Conservation (phyloP, 202 grass and related monocot genomes). For the Saccharum hybrid region DNA sequence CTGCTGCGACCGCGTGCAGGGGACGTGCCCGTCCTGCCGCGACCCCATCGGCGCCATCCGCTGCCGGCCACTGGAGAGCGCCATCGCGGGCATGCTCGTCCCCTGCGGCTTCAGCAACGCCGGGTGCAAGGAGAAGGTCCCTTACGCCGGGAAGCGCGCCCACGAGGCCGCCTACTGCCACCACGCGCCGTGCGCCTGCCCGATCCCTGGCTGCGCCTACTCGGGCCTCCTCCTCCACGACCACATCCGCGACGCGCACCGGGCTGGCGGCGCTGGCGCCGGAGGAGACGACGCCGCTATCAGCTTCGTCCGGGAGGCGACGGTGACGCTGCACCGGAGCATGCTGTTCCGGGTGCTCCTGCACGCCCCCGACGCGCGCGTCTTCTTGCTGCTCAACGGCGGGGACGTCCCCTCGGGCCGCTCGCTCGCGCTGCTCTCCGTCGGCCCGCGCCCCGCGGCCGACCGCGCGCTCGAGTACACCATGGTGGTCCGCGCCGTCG, state of each 20-base stretch:
- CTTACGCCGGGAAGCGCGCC: neutral
- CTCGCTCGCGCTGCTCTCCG: neutral
- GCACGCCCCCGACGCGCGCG: neutral
- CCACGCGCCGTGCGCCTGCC: neutral
- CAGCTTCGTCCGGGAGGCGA: neutral
- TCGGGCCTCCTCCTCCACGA: neutral
- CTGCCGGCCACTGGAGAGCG: neutral
- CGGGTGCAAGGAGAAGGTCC: neutral
- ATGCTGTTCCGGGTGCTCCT: neutral
- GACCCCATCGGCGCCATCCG: conserved; percentile 34
- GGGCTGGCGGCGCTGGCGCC: too few relatives aligned
- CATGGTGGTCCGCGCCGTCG: too few relatives aligned
- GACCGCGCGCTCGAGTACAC: too few relatives aligned
- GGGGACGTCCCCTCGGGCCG: neutral
- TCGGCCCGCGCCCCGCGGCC: neutral
- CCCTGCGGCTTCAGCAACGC: neutral
- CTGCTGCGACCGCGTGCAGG: neutral
- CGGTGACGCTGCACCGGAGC: neutral
- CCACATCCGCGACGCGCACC: neutral
- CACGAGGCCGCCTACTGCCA: neutral
- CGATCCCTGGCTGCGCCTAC: neutral
- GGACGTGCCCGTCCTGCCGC: neutral
- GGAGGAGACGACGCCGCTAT: too few relatives aligned
- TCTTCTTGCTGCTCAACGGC: conserved; percentile 37
- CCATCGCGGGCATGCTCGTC: neutral